Evolutionary conservation across 768 basidiomycete species (phyloP).

Genomic region (Russula virescens): DNA sequence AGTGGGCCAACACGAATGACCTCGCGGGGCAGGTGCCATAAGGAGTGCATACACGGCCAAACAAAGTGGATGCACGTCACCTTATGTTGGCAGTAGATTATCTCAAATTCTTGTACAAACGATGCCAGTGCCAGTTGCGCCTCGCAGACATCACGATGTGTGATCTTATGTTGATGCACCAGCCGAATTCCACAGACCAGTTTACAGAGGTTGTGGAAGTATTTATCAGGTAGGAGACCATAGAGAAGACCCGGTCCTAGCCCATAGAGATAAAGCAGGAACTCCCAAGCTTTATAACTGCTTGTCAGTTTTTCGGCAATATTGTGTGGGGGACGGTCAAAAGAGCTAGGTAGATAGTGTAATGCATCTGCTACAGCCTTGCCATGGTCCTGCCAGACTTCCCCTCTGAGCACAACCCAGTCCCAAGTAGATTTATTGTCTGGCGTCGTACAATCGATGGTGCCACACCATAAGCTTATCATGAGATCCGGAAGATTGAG

Average conservation of each 20-base stretch:
- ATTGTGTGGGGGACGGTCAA: slow-evolving; percentile 31
- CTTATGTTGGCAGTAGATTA: not conserved
- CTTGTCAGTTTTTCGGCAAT: slow-evolving; percentile 37
- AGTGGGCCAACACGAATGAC: not conserved
- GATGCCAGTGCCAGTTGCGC: not conserved
- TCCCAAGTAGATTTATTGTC: not conserved
- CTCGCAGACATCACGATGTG: not conserved
- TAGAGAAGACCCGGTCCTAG: slow-evolving; percentile 28
- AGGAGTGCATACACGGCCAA: not conserved
- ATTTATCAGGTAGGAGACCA: slow-evolving; percentile 25
- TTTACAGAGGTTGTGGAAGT: slow-evolving; percentile 30
- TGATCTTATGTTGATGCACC: slow-evolving; percentile 23
- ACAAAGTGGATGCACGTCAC: not conserved
- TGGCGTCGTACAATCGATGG: not conserved
- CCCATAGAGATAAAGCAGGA: slow-evolving; percentile 25
- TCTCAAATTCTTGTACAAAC: not conserved
- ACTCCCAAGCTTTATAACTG: slow-evolving; percentile 33
- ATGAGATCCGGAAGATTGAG: not conserved
- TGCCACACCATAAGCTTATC: not conserved
- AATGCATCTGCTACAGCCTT: not conserved
- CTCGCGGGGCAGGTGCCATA: not conserved
- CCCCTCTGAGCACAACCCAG: not conserved
- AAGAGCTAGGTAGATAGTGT: not conserved
- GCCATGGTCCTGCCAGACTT: not conserved
- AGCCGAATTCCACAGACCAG: slow-evolving; percentile 27